A percentile compares a stretch with the other conserved stretches of the same genome.
These are phyloP conservation scores for Mycena chlorophos DNA, from an alignment of 768 basidiomycete species.

Conservation along the genomic window DNA sequence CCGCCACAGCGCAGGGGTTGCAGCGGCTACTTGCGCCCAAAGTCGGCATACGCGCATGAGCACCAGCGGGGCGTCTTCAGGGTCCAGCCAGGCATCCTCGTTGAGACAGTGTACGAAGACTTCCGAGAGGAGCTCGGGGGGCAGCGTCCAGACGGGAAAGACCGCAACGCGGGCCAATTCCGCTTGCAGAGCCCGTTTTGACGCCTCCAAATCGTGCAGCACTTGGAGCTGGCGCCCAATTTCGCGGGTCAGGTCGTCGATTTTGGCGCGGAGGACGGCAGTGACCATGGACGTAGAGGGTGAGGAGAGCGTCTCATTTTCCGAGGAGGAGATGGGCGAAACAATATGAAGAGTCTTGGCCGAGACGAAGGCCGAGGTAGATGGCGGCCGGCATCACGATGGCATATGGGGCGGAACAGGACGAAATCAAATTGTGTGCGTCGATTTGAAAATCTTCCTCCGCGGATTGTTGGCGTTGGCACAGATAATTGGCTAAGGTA, in stretches of 20 bases:
- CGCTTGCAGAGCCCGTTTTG: neutral
- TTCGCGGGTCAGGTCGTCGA: neutral
- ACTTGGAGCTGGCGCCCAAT: neutral
- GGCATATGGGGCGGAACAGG: no score
- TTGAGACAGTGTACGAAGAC: conserved; percentile 1
- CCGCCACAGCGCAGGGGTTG: neutral
- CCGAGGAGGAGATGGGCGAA: no score
- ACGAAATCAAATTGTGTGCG: no score
- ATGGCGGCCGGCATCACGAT: no score
- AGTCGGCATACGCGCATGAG: conserved; percentile 2
- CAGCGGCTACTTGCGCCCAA: conserved; percentile 9
- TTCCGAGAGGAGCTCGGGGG: neutral
- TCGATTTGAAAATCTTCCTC: no score
- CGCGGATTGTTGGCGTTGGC: no score
- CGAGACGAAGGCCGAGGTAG: no score
- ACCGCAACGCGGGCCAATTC: neutral
- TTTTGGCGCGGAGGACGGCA: neutral
- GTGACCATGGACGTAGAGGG: neutral
- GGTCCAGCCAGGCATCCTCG: neutral
- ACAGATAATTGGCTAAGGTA: no score
- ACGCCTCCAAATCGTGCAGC: neutral
- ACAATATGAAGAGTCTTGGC: no score
- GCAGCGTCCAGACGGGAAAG: conserved; percentile 3
- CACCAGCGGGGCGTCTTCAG: neutral
- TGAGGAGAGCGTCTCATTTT: neutral